phyloP scores from a whole-genome alignment of 805 yeast genomes.

The Metschnikowia cubensis region DNA sequence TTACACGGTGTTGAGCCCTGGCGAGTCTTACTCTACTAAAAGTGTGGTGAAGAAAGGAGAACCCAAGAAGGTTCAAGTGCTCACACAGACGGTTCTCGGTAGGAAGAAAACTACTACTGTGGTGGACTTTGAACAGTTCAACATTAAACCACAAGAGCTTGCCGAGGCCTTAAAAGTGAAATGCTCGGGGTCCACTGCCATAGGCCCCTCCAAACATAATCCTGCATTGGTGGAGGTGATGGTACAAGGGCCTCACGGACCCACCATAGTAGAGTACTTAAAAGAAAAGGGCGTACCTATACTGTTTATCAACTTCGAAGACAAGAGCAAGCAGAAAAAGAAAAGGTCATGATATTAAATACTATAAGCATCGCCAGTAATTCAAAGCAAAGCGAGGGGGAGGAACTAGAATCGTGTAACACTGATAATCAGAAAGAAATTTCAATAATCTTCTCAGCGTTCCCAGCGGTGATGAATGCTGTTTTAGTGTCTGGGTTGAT shows the following conservation, averaged over 20 bases:
- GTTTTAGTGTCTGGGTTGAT: slow-evolving; percentile 50
- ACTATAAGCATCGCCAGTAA: neutral
- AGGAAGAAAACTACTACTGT: slow-evolving; percentile 75
- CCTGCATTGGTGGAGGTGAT: slow-evolving; percentile 62
- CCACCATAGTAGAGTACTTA: slow-evolving; percentile 54
- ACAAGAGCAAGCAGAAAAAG: slow-evolving; percentile 55
- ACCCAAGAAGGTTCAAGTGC: slow-evolving; percentile 61
- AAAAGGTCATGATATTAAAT: slow-evolving; percentile 18
- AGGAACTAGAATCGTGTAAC: neutral
- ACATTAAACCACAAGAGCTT: slow-evolving; percentile 58
- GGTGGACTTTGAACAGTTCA: slow-evolving; percentile 62
- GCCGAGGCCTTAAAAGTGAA: slow-evolving; percentile 67
- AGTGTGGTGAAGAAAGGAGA: slow-evolving; percentile 47
- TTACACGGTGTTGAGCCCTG: slow-evolving; percentile 47
- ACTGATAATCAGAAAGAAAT: slow-evolving; percentile 41
- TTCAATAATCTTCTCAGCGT: slow-evolving; percentile 53
- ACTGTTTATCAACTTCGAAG: slow-evolving; percentile 61
- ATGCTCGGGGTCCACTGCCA: slow-evolving; percentile 87
- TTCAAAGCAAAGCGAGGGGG: neutral
- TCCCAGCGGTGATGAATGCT: slow-evolving; percentile 55
- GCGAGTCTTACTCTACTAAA: slow-evolving; percentile 23
- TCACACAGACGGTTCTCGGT: slow-evolving; percentile 76
- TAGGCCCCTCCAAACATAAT: slow-evolving; percentile 54
- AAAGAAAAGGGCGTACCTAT: slow-evolving; percentile 59
- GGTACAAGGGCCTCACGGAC: slow-evolving; percentile 89